Conservation (phyloP, 2,329 filamentous ascomycete genomes). For the Pyrenochaeta sp. region DNA sequence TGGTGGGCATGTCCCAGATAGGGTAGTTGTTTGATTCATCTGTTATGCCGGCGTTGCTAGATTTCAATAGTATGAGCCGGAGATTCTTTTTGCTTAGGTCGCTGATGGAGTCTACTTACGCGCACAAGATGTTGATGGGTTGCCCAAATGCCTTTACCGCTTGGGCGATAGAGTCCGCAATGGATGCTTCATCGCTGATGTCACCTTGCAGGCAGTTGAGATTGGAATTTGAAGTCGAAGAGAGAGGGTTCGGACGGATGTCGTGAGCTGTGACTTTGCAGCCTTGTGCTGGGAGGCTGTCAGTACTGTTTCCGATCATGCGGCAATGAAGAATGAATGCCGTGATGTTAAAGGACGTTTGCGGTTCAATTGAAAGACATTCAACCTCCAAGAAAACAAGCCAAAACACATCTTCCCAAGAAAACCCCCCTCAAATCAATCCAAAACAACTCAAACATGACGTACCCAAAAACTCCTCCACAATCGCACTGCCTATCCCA, state of each 20-base stretch:
- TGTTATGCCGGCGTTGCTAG: constrained; percentile 58
- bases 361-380: too few relatives aligned
- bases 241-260: constrained; percentile 46
- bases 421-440: background rate
- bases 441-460: background rate
- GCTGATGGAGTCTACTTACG: constrained; percentile 15
- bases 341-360: background rate
- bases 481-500: constrained; percentile 59
- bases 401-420: too few relatives aligned
- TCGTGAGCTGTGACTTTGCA: constrained; percentile 64
- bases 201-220: constrained; percentile 57
- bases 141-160: constrained; percentile 55
- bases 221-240: constrained; percentile 38
- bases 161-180: constrained; percentile 50
- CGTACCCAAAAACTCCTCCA: constrained; percentile 61
- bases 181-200: constrained; percentile 57
- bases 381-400: background rate
- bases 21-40: constrained; percentile 58
- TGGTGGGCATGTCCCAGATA: constrained; percentile 61
- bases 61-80: background rate
- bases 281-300: constrained; percentile 53
- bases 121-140: constrained; percentile 61
- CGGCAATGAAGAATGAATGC: too few relatives aligned
- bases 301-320: background rate
- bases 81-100: background rate